These are phyloP conservation scores for Puccinia hordei DNA, from an alignment of 1,284 basidiomycete species.

Conservation along the genomic window DNA sequence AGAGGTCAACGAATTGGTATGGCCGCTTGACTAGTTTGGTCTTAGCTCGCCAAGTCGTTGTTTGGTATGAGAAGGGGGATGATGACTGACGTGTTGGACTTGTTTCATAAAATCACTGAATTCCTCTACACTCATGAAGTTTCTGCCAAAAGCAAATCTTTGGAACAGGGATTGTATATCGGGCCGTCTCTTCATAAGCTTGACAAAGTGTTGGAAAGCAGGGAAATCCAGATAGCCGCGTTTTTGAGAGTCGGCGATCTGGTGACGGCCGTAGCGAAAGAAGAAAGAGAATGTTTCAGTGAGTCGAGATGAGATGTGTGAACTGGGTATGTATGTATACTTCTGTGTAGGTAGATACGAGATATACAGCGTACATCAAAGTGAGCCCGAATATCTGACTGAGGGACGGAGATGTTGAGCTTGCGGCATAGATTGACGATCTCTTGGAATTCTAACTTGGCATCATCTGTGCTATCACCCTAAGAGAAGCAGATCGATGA, in stretches of 20 bases:
- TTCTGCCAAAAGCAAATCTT: conserved; percentile 34
- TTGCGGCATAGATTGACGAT: conserved; percentile 74
- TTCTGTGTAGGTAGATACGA: not conserved
- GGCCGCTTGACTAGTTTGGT: not conserved
- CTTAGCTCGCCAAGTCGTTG: not conserved
- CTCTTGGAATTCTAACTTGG: conserved; percentile 72
- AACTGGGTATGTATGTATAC: not conserved
- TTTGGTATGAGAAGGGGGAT: not conserved
- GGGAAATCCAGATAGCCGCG: conserved; percentile 75
- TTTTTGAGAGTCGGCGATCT: conserved; percentile 70
- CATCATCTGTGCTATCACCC: conserved; percentile 61
- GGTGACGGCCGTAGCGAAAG: not conserved
- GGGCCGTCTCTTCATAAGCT: conserved; percentile 75
- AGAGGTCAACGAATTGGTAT: not conserved
- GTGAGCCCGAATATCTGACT: conserved; percentile 67
- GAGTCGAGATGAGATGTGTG: conserved; percentile 2
- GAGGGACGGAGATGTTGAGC: conserved; percentile 71
- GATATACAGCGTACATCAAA: conserved; percentile 66
- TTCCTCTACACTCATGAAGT: conserved; percentile 28
- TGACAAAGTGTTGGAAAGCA: conserved; percentile 83
- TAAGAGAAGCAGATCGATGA: conserved; percentile 51
- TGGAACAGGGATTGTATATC: conserved; percentile 69
- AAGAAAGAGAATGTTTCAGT: not conserved
- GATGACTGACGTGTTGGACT: conserved; percentile 36
- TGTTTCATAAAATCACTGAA: conserved; percentile 50